Percentiles rank a stretch among this genome's conserved stretches.
Conservation (phyloP, 2,329 filamentous ascomycete genomes). For the Talaromyces sp. region DNA sequence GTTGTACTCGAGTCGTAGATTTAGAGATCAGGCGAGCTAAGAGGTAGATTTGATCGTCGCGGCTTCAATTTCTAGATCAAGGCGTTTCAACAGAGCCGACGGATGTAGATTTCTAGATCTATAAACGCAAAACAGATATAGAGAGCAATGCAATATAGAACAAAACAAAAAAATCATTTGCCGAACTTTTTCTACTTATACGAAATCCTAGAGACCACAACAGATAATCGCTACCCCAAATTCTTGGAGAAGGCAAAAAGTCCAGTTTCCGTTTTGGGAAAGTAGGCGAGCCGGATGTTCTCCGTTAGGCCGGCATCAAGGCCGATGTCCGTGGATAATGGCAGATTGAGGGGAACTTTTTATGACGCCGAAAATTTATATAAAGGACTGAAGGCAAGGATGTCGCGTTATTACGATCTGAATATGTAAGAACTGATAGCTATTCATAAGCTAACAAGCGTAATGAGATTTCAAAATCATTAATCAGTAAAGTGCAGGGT, state of each 20-base stretch:
- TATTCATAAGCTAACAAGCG: background rate
- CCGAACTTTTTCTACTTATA: background rate
- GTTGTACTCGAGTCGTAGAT: background rate
- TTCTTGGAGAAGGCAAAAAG: background rate
- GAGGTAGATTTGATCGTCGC: background rate
- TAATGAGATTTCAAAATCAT: background rate
- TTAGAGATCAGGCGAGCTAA: background rate
- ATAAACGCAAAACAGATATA: background rate
- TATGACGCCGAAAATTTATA: background rate
- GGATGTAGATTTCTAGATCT: background rate
- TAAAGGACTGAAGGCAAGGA: background rate
- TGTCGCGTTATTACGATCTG: no score
- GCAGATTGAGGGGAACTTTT: conserved; percentile 22
- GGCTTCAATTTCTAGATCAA: background rate
- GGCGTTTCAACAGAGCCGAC: background rate
- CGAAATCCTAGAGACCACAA: background rate
- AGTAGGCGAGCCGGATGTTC: background rate
- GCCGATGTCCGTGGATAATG: conserved; percentile 23
- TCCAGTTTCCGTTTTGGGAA: conserved; percentile 5
- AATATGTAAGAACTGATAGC: no score
- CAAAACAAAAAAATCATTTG: background rate
- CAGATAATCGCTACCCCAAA: background rate
- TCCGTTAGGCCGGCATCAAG: background rate
- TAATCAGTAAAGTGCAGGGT: background rate
- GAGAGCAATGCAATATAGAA: background rate